Percentiles rank a stretch among this genome's conserved stretches.
These are phyloP conservation scores for Narthecium ossifragum DNA, from an alignment of 106 monocot species.

Conservation along the genomic window DNA sequence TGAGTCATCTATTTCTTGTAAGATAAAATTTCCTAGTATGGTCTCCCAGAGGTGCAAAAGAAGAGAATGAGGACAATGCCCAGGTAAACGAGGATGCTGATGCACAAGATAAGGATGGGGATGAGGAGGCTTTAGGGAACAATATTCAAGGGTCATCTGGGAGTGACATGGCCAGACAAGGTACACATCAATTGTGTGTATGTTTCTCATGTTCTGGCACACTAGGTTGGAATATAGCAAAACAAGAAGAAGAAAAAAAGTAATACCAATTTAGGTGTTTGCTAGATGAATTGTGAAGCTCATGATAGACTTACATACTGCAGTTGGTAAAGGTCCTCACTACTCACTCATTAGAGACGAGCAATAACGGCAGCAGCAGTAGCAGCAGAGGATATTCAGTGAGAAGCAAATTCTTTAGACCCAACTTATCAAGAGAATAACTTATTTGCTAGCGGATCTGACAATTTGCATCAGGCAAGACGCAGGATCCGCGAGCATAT, in stretches of 20 bases:
- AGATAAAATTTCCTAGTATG: background rate
- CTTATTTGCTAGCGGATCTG: no score
- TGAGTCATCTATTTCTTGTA: background rate
- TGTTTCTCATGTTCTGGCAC: slow-evolving; percentile 9
- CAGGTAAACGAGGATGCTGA: slow-evolving; percentile 4
- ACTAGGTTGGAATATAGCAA: background rate
- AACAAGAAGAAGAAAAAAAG: no score
- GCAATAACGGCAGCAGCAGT: background rate
- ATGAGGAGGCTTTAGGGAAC: slow-evolving; percentile 21
- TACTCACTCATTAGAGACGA: slow-evolving; percentile 11
- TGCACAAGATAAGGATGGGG: slow-evolving; percentile 12
- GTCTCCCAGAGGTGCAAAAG: slow-evolving; percentile 16
- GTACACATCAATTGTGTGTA: slow-evolving; percentile 23
- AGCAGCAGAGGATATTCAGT: background rate
- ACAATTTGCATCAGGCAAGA: no score
- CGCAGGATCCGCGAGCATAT: no score
- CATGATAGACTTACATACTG: no score
- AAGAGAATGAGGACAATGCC: slow-evolving; percentile 13
- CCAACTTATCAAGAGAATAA: no score
- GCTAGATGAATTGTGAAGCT: no score
- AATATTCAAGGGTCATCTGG: background rate
- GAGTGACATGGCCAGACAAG: slow-evolving; percentile 14
- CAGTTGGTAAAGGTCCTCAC: slow-evolving; percentile 19
- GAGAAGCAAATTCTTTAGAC: background rate
- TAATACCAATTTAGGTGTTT: no score